Evolutionary conservation across 805 yeast genomes (phyloP), one percentile per base, ranked within the genome.

Genomic region (Wickerhamomyces alni): DNA sequence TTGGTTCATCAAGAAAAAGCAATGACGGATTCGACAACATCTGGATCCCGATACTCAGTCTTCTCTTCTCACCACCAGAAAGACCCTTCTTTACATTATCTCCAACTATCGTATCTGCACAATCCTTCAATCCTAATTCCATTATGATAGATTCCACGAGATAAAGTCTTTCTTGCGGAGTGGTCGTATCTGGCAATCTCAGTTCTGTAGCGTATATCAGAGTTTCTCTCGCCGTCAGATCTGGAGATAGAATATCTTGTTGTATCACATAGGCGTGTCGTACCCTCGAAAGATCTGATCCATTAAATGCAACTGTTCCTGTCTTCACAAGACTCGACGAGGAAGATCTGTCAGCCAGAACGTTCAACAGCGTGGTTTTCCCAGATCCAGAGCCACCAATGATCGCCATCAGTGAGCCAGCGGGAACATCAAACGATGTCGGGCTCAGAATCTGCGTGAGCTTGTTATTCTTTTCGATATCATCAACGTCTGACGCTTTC

Each of bases 361-460:
- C 75, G 52, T 87, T 87, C 26, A 87, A 63, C 34, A 87, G 55
- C 0, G 95, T 85, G 0, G 95, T 87, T 53, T 87, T 87, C 3
- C 95, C 96, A 3, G 88, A 78, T 0, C 95, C 95, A 0, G 91
- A 82, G 0, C 95, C 94, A 7, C 96, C 96, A 66, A 87, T 77
- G 9, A 87, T 82, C 5, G 95, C 95, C 66, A 86, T 71, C 31
- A 87, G 55, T 2, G 82, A 68, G 12, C 86, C 85, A n/a, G 72
- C 54, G 0, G 78, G 76, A 8, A 85, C 66, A 33, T 77, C 77
- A 42, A 85, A 72, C 0, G 88, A 77, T 26, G 84, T 69, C 55
- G 36, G 18, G 18, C 44, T 39, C 13, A 54, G 43, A 8, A 50
- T 41, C 15, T 30, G 30, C 24, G 30, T 41, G 11, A 26, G n/a